phyloP scores from a whole-genome alignment of 2,329 filamentous ascomycete species.

The Pestalotiopsis sp. region DNA sequence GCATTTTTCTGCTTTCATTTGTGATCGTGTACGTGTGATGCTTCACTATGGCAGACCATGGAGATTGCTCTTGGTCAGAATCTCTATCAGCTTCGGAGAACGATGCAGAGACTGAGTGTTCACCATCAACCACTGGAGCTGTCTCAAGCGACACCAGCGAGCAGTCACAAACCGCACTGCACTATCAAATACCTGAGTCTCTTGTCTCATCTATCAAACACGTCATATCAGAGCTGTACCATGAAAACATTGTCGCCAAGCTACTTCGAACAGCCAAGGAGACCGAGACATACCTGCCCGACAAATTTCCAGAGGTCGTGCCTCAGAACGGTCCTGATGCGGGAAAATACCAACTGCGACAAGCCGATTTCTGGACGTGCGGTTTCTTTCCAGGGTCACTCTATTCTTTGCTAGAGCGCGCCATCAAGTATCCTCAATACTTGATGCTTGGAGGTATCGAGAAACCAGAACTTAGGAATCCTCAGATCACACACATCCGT shows the following conservation, averaged over 20 bases:
- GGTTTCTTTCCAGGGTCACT: constrained; percentile 42
- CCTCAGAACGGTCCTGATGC: constrained; percentile 26
- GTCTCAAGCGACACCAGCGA: neutral
- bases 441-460: neutral
- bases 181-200: neutral
- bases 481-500: constrained; percentile 8
- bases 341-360: constrained; percentile 29
- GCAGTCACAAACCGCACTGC: neutral
- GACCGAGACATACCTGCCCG: constrained; percentile 5
- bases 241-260: constrained; percentile 17
- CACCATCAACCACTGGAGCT: neutral
- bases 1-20: neutral
- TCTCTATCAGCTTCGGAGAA: neutral
- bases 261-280: constrained; percentile 11
- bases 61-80: neutral
- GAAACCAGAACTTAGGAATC: neutral
- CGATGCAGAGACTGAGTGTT: neutral
- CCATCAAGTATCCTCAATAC: constrained; percentile 27
- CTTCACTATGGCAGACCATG: neutral
- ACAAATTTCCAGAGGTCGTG: constrained; percentile 33
- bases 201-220: neutral
- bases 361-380: constrained; percentile 42
- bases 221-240: constrained; percentile 10
- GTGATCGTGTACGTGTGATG: neutral
- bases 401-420: constrained; percentile 36